phyloP scores from a whole-genome alignment of 345 rosid genomes.

The Populus tremula region DNA sequence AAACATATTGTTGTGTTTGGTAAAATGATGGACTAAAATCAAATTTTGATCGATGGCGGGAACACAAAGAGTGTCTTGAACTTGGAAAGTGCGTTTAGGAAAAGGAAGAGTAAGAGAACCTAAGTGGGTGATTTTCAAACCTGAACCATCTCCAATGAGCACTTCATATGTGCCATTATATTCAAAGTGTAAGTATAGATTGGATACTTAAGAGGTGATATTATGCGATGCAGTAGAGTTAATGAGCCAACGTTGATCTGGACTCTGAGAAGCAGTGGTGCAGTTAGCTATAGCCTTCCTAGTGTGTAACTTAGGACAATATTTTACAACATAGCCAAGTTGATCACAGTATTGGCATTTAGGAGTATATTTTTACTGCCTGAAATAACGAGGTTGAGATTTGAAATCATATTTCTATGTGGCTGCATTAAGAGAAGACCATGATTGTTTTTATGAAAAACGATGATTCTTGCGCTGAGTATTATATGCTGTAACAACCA shows the following conservation, averaged over 20 bases:
- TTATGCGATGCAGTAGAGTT: not conserved
- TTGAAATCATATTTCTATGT: too few relatives aligned
- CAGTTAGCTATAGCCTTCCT: not conserved
- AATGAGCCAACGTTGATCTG: not conserved
- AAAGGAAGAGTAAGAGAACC: not conserved
- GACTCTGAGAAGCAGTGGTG: too few relatives aligned
- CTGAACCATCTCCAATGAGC: not conserved
- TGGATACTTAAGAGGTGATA: not conserved
- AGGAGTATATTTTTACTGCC: too few relatives aligned
- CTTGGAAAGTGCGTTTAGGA: not conserved
- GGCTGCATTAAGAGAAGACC: too few relatives aligned
- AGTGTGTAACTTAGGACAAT: not conserved
- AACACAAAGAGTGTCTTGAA: not conserved
- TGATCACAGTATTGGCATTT: too few relatives aligned
- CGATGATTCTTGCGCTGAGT: rapidly evolving
- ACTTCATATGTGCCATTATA: not conserved
- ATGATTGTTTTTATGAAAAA: too few relatives aligned
- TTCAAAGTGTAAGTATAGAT: not conserved
- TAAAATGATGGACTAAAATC: too few relatives aligned
- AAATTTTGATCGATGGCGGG: too few relatives aligned
- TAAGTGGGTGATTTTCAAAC: not conserved
- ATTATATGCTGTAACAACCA: too few relatives aligned
- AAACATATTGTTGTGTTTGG: too few relatives aligned
- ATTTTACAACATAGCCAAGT: too few relatives aligned
- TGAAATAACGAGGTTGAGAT: too few relatives aligned